Conservation (phyloP, 2,329 filamentous ascomycete species). For the Penicillium sp. region DNA sequence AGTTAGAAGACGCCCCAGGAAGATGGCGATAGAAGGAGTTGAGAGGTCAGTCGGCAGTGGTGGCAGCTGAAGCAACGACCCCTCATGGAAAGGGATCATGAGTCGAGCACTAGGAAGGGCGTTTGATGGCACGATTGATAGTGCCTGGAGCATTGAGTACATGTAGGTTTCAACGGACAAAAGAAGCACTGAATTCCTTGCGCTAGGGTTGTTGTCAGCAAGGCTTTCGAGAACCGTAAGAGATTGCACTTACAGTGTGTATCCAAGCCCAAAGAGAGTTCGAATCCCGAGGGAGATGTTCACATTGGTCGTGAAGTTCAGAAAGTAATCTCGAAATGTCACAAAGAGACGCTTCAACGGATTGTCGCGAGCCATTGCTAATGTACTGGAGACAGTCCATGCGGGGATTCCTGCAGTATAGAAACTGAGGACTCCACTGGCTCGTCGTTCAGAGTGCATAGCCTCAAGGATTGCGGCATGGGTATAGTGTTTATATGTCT, state of each 20-base stretch:
- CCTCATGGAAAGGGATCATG: constrained; percentile 35
- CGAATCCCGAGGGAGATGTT: constrained; percentile 23
- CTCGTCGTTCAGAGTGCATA: constrained; percentile 33
- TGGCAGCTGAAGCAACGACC: constrained; percentile 33
- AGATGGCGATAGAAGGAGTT: constrained; percentile 21
- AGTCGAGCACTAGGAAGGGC: constrained; percentile 29
- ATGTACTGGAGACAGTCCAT: constrained; percentile 34
- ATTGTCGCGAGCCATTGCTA: constrained; percentile 37
- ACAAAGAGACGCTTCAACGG: constrained; percentile 33
- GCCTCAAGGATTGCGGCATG: constrained; percentile 34
- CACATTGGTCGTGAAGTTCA: constrained; percentile 22
- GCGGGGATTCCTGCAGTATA: constrained; percentile 40
- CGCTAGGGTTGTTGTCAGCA: constrained; percentile 26
- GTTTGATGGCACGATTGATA: constrained; percentile 36
- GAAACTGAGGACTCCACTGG: constrained; percentile 33
- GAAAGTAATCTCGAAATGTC: constrained; percentile 24
- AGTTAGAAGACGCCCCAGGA: constrained; percentile 25
- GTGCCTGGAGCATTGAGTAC: constrained; percentile 40
- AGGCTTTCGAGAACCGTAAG: neutral
- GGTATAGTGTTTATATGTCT: constrained; percentile 39
- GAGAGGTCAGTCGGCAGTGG: constrained; percentile 28
- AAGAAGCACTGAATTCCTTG: constrained; percentile 32
- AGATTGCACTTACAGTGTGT: constrained; percentile 26
- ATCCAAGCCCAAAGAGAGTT: constrained; percentile 24
- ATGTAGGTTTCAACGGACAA: constrained; percentile 40